Percentiles rank a stretch among this genome's conserved stretches.
Conservation (phyloP, 495 filamentous ascomycete species). For the Penicillium parvum region DNA sequence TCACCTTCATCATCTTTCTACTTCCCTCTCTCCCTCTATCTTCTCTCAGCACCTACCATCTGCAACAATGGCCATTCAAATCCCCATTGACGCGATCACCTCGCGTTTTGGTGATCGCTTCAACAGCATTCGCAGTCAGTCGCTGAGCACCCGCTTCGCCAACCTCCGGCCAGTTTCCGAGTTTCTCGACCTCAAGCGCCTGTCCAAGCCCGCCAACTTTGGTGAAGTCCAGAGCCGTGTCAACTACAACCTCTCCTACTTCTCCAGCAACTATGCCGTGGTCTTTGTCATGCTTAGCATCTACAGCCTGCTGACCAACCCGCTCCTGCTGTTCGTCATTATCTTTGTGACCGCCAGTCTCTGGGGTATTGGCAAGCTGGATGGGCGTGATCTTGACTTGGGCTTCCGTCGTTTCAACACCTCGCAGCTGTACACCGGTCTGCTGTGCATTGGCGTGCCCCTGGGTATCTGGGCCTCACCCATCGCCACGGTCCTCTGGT, state of each 20-base stretch:
- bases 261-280: constrained; percentile 96
- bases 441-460: constrained; percentile 76
- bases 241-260: constrained; percentile 96
- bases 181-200: constrained; percentile 90
- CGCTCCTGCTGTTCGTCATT: constrained; percentile 82
- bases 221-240: constrained; percentile 86
- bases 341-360: constrained; percentile 77
- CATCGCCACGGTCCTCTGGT: constrained; percentile 78
- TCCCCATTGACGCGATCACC: constrained; percentile 86
- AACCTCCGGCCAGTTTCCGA: constrained; percentile 89
- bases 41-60: constrained; percentile 2
- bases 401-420: constrained; percentile 76
- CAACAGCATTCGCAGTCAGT: constrained; percentile 70
- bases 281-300: constrained; percentile 92
- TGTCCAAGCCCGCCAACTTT: constrained; percentile 91
- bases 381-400: constrained; percentile 81
- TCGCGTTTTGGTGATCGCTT: constrained; percentile 78
- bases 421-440: constrained; percentile 90
- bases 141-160: constrained; percentile 76
- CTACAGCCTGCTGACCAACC: constrained; percentile 88
- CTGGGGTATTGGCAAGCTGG: constrained; percentile 83
- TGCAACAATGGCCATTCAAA: constrained; percentile 75
- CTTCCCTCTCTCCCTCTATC: constrained; percentile 4
- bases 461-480: constrained; percentile 80
- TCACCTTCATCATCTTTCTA: constrained; percentile 10